Conservation (phyloP, 2,329 filamentous ascomycete species). For the Fusarium sp. region DNA sequence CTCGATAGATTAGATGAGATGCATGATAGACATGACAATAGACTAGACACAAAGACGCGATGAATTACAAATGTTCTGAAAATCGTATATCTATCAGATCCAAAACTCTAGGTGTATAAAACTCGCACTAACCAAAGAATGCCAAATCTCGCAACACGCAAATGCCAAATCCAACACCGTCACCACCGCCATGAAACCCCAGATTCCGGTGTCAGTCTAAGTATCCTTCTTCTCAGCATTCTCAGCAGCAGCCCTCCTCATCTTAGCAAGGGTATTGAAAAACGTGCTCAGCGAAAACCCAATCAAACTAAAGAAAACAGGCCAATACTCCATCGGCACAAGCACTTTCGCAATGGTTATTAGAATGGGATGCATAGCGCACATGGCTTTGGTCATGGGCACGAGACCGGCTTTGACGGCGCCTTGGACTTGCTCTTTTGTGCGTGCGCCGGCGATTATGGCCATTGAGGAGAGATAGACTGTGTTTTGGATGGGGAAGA, state of each 20-base stretch:
- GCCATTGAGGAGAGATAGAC: constrained; percentile 29
- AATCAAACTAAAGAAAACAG: constrained; percentile 16
- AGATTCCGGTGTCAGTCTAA: no score
- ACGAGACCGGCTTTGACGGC: constrained; percentile 9
- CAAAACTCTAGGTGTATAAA: neutral
- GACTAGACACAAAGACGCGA: neutral
- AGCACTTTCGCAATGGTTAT: constrained; percentile 6
- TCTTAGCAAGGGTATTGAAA: constrained; percentile 20
- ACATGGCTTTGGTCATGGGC: constrained; percentile 24
- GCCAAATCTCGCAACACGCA: neutral
- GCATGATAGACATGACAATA: constrained; percentile 12
- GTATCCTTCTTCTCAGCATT: neutral
- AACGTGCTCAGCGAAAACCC: constrained; percentile 16
- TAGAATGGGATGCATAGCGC: constrained; percentile 14
- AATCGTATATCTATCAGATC: neutral
- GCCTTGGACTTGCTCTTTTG: constrained; percentile 11
- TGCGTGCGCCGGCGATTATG: constrained; percentile 23
- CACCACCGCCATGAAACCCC: no score
- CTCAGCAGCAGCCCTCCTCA: constrained; percentile 41
- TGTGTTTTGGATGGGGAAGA: constrained; percentile 27
- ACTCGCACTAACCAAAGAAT: neutral
- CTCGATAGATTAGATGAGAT: neutral
- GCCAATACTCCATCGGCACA: constrained; percentile 5
- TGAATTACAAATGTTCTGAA: neutral
- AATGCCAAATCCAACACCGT: no score